A percentile compares a stretch with the other conserved stretches of the same genome.
These are phyloP conservation scores for Penicillium longicatenatum DNA, from an alignment of 495 filamentous ascomycete genomes.

Conservation along the genomic window DNA sequence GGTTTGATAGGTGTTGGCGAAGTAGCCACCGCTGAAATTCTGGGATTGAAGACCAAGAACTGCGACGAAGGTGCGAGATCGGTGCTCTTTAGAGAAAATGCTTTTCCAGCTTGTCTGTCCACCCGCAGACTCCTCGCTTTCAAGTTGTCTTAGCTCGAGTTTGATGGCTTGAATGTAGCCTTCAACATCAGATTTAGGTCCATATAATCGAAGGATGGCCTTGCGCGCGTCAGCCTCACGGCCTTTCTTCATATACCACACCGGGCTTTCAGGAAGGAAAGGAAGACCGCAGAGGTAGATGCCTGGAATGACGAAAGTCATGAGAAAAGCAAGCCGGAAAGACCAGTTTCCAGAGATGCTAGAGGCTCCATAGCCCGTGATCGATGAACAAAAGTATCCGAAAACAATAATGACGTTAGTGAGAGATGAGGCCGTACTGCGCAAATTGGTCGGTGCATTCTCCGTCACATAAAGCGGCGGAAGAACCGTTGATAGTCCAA, in stretches of 20 bases:
- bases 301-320: constrained; percentile 16
- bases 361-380: constrained; percentile 18
- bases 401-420: constrained; percentile 22
- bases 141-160: constrained; percentile 9
- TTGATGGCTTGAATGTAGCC: constrained; percentile 13
- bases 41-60: constrained; percentile 19
- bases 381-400: constrained; percentile 12
- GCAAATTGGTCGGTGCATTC: constrained; percentile 17
- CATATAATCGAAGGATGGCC: constrained; percentile 13
- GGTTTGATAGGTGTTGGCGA: constrained; percentile 19
- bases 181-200: constrained; percentile 10
- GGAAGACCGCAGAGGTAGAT: constrained; percentile 20
- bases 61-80: constrained; percentile 17
- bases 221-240: constrained; percentile 15
- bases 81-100: constrained; percentile 19
- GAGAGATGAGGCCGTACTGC: constrained; percentile 13
- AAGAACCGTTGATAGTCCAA: constrained; percentile 16
- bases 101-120: constrained; percentile 20
- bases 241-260: constrained; percentile 20
- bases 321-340: constrained; percentile 17
- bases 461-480: constrained; percentile 18
- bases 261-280: constrained; percentile 18
- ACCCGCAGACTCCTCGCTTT: constrained; percentile 5
- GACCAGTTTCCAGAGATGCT: constrained; percentile 12
- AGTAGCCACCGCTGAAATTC: constrained; percentile 18